Base-by-base conservation (phyloP, 176 grass and related monocot genomes). In the Musa beccarii region DNA sequence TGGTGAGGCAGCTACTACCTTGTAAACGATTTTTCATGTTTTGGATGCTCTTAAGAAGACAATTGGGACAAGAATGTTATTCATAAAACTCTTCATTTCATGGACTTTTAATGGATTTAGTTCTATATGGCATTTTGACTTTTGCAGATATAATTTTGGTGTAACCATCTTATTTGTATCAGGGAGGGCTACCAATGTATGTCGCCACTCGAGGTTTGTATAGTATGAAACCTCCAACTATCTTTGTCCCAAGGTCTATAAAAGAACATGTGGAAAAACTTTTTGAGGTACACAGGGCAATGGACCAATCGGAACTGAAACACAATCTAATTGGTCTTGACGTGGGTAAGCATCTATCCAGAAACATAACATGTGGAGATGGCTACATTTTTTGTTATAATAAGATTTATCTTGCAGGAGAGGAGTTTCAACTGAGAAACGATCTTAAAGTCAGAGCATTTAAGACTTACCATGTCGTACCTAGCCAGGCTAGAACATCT, bases 151-250 rank as follows among this genome's bases (percentile, higher is more conserved):
- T 43, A 43, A 43, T 1, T 69, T 69, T 17, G 8, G 34, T 74
- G n/a, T 54, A 53, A 53, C 12, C 25, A 74, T 57, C 23, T 8
- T 29, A 16, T n/a, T 66, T 77, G 20, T 79, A 61, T 34, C 69
- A 88, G 86, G 94, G 90, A 56, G 94, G 94, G 19, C 84, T 98
- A 2, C 90, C 94, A 68, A 93, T 98, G 90, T 98, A 98, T 82
- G 94, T 98, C 28, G 90, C 94, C 71, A 93, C 94, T 57, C 86
- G 94, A 20, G 94, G 88, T 10, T 78, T 98, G 20, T 98, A 91
- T 59, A 79, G 80, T 51, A 73, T 89, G 82, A 87, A 86, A 51
- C 86, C 90, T 29, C 94, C 94, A 75, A 98, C 90, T 62, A 98
- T 98, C 74, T 93, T 98, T 84, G 78, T 98, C 51, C 94, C 90